Base-by-base conservation (phyloP, 257 asterid species). In the Solanum lignicaule region DNA sequence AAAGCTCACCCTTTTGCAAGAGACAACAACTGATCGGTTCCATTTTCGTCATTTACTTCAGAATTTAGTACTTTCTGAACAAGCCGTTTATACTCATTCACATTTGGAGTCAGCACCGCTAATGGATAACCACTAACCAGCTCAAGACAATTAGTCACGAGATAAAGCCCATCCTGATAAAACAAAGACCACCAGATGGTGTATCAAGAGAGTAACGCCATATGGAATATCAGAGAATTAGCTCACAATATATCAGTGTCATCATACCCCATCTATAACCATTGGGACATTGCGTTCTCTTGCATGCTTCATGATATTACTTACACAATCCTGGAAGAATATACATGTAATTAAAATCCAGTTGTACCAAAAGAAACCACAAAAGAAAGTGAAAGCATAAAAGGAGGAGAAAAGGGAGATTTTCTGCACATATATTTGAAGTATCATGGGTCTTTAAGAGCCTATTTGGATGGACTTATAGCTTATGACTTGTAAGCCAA, bases 41-140 rank as follows among this genome's bases (percentile, higher is more conserved):
- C 98, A 71, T 93, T 94, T 88, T 89, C 92, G 87, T 94, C 94
- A 87, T 91, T 90, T 89, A 94, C 99, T 88, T 94, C 99, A 89
- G 92, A 88, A 76, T 91, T 93, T 88, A 96, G 83, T 41, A 96
- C 98, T 89, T 95, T 94, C 89, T 93, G 94, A 87, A 97, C 93
- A 15, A 97, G 99, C 83, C 98, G 96, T 93, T 94, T 97, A 86
- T 97, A 97, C 91, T 97, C 99, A 11, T 97, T 95, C 41, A 97
- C 88, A 87, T 97, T 97, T 71, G 99, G 99, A 58, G 99, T 97
- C 91, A 97, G 93, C 79, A 95, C 97, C 85, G 99, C 99, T 91
- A 96, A 89, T 23, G 98, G 98, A 94, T 96, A 97, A 83, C 92
- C 98, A 33, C 90, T 89, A 90, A 97, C 90, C 90, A 97, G 93